Percentiles rank a stretch among this genome's conserved stretches.
phyloP scores from a whole-genome alignment of 1,284 basidiomycete genomes.

The Austroboletus novae-zelandiae region DNA sequence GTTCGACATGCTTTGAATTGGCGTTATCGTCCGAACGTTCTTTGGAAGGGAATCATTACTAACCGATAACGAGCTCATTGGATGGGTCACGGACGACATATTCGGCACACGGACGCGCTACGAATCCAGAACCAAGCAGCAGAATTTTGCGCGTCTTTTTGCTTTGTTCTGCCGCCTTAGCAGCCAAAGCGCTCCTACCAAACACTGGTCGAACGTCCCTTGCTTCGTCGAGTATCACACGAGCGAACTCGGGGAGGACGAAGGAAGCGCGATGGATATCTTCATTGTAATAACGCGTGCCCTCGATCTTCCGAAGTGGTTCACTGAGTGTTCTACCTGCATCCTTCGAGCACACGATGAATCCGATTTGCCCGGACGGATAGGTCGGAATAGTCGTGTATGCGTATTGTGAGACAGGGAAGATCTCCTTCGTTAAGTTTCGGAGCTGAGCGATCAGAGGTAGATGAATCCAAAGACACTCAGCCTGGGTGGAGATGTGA shows the following conservation, averaged over 20 bases:
- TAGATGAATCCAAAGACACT: constrained; percentile 96
- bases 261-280: constrained; percentile 85
- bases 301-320: constrained; percentile 67
- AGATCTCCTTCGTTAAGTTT: constrained; percentile 73
- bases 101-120: constrained; percentile 92
- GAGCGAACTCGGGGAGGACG: constrained; percentile 89
- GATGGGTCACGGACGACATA: constrained; percentile 84
- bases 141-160: constrained; percentile 63
- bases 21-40: constrained; percentile 3
- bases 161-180: constrained; percentile 17
- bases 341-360: constrained; percentile 88
- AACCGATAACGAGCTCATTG: constrained; percentile 85
- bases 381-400: constrained; percentile 98
- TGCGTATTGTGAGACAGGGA: constrained; percentile 88
- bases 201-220: constrained; percentile 69
- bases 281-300: constrained; percentile 86
- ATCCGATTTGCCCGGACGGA: constrained; percentile 96
- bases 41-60: constrained; percentile 6
- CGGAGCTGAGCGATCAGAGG: constrained; percentile 83
- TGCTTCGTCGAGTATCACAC: constrained; percentile 70
- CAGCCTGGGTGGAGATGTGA: constrained; percentile 94
- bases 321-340: constrained; percentile 66
- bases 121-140: constrained; percentile 92
- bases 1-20: constrained; percentile 75
- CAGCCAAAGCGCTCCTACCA: constrained; percentile 46